Evolutionary conservation across 176 grass and related monocot genomes (phyloP).

Genomic region (Pontederia paniculata): DNA sequence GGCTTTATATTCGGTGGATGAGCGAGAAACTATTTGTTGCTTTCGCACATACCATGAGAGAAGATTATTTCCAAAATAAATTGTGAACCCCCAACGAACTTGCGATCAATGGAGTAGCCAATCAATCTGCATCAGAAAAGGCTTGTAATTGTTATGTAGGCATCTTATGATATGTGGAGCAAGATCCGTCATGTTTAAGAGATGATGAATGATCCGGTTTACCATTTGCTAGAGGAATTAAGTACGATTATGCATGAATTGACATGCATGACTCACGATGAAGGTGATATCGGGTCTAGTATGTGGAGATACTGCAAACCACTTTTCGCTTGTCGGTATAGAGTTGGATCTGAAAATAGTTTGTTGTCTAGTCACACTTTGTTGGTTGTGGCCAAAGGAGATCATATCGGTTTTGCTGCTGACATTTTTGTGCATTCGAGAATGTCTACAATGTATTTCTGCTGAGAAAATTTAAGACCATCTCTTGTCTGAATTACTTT

Average conservation of each 20-base stretch:
- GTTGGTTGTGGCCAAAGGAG: background rate
- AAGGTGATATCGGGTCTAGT: background rate
- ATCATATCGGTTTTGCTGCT: background rate
- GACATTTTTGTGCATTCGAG: background rate
- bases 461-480: background rate
- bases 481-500: background rate
- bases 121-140: constrained; percentile 13
- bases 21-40: background rate
- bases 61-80: background rate
- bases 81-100: background rate
- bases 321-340: background rate
- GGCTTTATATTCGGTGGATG: constrained; percentile 4
- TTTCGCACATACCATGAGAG: constrained; percentile 1
- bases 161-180: background rate
- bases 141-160: background rate
- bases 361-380: background rate
- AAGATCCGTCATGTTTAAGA: background rate
- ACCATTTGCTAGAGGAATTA: background rate
- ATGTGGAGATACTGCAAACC: constrained; percentile 5
- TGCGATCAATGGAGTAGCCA: background rate
- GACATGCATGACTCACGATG: background rate
- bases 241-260: constrained; percentile 2
- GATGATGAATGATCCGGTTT: too few relatives aligned
- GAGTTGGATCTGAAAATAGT: background rate
- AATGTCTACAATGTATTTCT: background rate